Conservation (phyloP, 169 alveolate species). For the Cryptosporidium tyzzeri region DNA sequence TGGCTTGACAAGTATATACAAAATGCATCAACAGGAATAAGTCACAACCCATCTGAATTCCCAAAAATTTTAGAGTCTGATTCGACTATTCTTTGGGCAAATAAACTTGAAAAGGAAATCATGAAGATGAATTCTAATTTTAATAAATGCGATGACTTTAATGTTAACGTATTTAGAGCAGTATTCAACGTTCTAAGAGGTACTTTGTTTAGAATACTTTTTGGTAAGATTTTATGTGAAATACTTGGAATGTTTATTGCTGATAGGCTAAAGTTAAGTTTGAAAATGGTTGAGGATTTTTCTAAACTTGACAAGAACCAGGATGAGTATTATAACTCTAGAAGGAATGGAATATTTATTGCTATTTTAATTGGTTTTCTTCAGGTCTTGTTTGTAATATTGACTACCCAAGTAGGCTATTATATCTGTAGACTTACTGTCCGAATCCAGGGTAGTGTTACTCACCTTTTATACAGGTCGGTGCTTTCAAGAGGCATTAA, state of each 20-base stretch:
- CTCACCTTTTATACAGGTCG: conserved; percentile 67
- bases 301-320: not conserved
- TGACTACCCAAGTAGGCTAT: conserved; percentile 55
- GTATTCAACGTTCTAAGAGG: conserved; percentile 51
- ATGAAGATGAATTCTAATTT: conserved; percentile 32
- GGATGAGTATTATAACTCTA: not conserved
- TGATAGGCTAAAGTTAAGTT: not conserved
- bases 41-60: conserved; percentile 39
- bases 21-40: conserved; percentile 10
- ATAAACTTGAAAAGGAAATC: conserved; percentile 48
- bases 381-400: conserved; percentile 17
- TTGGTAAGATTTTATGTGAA: conserved; percentile 58
- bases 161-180: conserved; percentile 48
- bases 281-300: conserved; percentile 22
- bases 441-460: conserved; percentile 64
- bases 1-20: conserved; percentile 54
- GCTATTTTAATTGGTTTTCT: conserved; percentile 25
- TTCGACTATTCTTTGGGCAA: conserved; percentile 59
- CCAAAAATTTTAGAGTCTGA: conserved; percentile 60
- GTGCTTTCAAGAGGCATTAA: conserved; percentile 51
- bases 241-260: conserved; percentile 54
- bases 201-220: conserved; percentile 16
- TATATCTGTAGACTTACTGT: conserved; percentile 58
- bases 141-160: conserved; percentile 8
- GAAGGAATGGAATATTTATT: conserved; percentile 24